Base-by-base conservation (phyloP, 2,329 filamentous ascomycete species). In the Bipolaris victoriae region DNA sequence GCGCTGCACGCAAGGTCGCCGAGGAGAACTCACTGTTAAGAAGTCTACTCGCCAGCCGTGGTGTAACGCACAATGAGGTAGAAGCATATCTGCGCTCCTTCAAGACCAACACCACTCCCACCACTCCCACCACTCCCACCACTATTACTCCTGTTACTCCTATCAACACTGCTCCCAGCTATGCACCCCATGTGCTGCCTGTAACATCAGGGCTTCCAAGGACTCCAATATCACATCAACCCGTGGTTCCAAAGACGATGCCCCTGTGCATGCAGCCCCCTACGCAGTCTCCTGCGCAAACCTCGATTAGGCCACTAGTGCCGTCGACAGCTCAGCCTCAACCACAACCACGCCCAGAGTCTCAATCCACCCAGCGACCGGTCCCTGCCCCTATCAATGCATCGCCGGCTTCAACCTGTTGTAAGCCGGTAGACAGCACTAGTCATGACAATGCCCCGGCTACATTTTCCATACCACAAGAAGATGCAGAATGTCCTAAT, bases 1-100 rank as follows among this genome's bases (percentile, higher is more conserved):
- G 82, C 36, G 89, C 88, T 1, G 90, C 89, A 1, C 80, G 87
- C 52, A 83, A 79, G 54, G 89, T 91, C 5, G 83, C 84, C 1
- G 84, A 86, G 15, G 88, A 92, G 70, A 92, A 92, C 70, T 81
- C 78, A 52, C 81, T 82, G 46, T 78, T 92, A 49, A 80, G 88
- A 22, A 76, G 75, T 24, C 76, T 91, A 22, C 80, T 91, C 2
- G 63, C 62, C 24, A 64, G 50, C n/a, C 62, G 60, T 44, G 70
- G 70, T 11, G 58, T 71, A 16, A 41, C 55, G 43, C 53, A 46
- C 16, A 61, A 63, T 7, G 62, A 73, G 26, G 54, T 72, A 16
- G 65, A 69, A 3, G 35, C 53, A 5, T 69, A 62, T 43, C 50
- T 72, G 18, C 65, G 45, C 11, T 59, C 58, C 1, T 61, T 49